Evolutionary conservation across 805 yeast genomes (phyloP), one percentile per base, ranked within the genome.

Genomic region (Lipomyces spencermartinsiae): DNA sequence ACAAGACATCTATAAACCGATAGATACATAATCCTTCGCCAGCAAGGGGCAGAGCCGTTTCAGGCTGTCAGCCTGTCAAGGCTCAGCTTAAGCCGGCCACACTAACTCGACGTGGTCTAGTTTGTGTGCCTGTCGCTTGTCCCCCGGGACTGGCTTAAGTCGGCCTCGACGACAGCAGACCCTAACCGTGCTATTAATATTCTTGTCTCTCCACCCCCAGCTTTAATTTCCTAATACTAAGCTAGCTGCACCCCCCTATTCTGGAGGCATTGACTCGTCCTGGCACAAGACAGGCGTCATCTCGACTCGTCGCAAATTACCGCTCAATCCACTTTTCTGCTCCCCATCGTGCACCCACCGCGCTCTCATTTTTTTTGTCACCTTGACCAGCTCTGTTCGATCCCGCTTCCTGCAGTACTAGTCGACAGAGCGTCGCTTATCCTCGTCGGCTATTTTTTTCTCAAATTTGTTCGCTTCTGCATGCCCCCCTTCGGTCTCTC

Each of bases 111-210:
- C 10, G 49, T 22, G 9, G 22, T 19, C 8, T 16, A 43, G 49
- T 43, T 19, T 12, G 4, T 43, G 49, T 12, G 4, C 43, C 43
- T 37, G 43, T 37, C 43, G 22, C 49, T 43, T n/a, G 16, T 43
- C 49, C 49, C 49, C 49, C 8, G 22, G 16, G 19, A 16, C 19
- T 4, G 16, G 49, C 29, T 25, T 25, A 25, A 25, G 29, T 25
- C 29, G 29, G 29, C 29, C 29, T 25, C 29, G 29, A 25, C 29
- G 3, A 35, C 37, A 35, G 1, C 10, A 43, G 49, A 43, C 49
- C 49, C 49, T 43, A 43, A 43, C 49, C 22, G 49, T 43, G 16
- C 49, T 43, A 43, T 43, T 43, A 43, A 43, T 43, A 43, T 43
- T 3, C 22, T n/a, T 3, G 22, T 43, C 0, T 7, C 8, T 6